Evolutionary conservation across 768 basidiomycete species (phyloP).

Genomic region (Suillus paluster): DNA sequence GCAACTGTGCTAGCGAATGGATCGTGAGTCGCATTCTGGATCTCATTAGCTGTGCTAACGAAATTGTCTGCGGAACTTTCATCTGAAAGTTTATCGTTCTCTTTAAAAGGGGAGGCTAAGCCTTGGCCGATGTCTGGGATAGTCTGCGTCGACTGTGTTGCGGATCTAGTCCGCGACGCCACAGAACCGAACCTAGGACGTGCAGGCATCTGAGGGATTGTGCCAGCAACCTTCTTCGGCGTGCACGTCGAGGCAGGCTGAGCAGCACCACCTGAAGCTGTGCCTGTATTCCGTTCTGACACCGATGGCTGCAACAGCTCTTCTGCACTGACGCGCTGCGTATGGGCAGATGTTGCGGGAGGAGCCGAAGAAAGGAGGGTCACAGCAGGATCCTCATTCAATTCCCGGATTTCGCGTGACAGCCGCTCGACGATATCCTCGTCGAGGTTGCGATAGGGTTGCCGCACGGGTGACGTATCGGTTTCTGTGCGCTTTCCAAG

Average conservation of each 20-base stretch:
- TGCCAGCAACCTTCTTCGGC: constrained; percentile 14
- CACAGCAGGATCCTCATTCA: constrained; percentile 19
- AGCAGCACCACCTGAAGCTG: not conserved
- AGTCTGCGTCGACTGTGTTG: constrained; percentile 15
- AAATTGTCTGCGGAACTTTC: not conserved
- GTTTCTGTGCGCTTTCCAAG: constrained; percentile 34
- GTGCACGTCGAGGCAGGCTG: not conserved
- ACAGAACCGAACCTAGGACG: constrained; percentile 25
- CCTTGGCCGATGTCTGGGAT: constrained; percentile 12
- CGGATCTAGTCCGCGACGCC: constrained; percentile 19
- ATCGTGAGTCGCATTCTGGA: not conserved
- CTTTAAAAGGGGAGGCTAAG: constrained; percentile 1
- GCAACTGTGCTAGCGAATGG: not conserved
- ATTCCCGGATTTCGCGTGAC: constrained; percentile 25
- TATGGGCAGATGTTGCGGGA: constrained; percentile 10
- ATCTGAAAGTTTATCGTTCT: constrained; percentile 5
- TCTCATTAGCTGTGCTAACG: not conserved
- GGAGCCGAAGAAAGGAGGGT: constrained; percentile 6
- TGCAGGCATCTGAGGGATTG: constrained; percentile 21
- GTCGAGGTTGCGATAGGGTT: constrained; percentile 32
- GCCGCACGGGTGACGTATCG: constrained; percentile 22
- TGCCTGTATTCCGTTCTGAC: constrained; percentile 7
- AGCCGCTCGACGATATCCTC: constrained; percentile 23
- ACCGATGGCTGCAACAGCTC: constrained; percentile 29
- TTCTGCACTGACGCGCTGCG: constrained; percentile 22